Evolutionary conservation across 805 yeast genomes (phyloP), one percentile per base, ranked within the genome.

Genomic region (Hanseniaspora osmophila): DNA sequence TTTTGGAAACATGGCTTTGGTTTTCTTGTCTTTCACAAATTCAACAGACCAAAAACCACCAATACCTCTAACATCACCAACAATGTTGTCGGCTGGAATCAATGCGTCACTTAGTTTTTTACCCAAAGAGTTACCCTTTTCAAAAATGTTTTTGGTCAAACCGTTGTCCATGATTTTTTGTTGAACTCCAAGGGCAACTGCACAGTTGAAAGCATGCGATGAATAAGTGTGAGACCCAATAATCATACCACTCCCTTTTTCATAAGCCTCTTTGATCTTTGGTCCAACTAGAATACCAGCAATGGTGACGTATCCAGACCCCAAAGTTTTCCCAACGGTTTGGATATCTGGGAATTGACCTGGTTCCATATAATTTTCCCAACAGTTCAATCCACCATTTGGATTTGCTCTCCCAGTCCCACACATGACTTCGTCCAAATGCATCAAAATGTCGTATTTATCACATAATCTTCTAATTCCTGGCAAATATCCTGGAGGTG

Each of bases 41-140:
- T 77, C 83, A 43, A 77, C 54, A 3, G 76, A 64, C 70, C 78
- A 67, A 59, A 77, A 77, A 37, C 75, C 72, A 48, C 82, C 83
- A 47, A 74, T 63, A 47, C 84, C 84, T 60, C 84, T 69, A 40
- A 77, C 70, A 51, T 77, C 78, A 48, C 80, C 83, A 17, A 68
- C 75, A 44, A 68, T 63, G 43, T 60, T 59, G 43, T 62, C 63
- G 40, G 61, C 61, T 7, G 51, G 41, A 12, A 53, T 44, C 27
- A 70, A 51, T 38, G 59, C 57, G 37, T 60, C 60, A 46, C 60
- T 57, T 41, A 74, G 58, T 51, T 57, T 60, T 27, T 52, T 53
- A 49, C 67, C 74, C 52, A 74, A 51, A 47, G 67, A 58, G 44
- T 54, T 63, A 49, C 78, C 79, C 53, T 55, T 62, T 41, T 61